phyloP scores from a whole-genome alignment of 768 basidiomycete species.

The Leccinum obscurum region DNA sequence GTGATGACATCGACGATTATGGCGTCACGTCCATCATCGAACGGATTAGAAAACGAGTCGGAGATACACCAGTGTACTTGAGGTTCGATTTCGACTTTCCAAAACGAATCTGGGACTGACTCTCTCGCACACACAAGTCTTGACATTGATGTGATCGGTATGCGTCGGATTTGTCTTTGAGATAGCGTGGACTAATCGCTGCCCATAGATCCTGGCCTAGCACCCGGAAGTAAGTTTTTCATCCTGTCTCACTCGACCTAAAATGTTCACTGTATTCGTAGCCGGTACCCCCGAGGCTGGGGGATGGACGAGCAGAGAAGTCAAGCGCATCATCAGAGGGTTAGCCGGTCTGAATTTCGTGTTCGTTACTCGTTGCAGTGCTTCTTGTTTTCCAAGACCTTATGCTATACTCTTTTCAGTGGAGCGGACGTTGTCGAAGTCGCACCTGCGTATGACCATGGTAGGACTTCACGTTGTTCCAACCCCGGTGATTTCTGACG shows the following conservation, averaged over 20 bases:
- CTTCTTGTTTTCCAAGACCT: background rate
- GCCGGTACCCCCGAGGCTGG: constrained; percentile 85
- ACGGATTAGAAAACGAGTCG: constrained; percentile 71
- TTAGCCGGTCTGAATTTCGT: constrained; percentile 78
- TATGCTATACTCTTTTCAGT: constrained; percentile 6
- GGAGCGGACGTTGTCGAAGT: constrained; percentile 29
- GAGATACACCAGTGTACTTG: constrained; percentile 74
- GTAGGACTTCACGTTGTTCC: constrained; percentile 9
- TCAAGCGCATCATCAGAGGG: constrained; percentile 79
- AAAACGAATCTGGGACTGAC: constrained; percentile 1
- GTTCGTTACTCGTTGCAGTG: constrained; percentile 36
- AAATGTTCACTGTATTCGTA: constrained; percentile 26
- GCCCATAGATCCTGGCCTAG: constrained; percentile 66
- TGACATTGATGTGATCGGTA: constrained; percentile 83
- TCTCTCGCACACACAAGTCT: constrained; percentile 45
- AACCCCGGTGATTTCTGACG: constrained; percentile 8
- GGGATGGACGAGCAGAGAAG: constrained; percentile 82
- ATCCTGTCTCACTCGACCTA: background rate
- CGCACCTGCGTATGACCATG: constrained; percentile 29
- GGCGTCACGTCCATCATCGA: constrained; percentile 70
- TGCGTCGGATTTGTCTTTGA: background rate
- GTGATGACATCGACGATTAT: constrained; percentile 81
- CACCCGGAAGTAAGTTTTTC: constrained; percentile 67
- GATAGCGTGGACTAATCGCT: background rate
- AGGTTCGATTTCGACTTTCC: constrained; percentile 36